Evolutionary conservation across 352 stramenopile species (phyloP).

Genomic region (Globisporangium viniferum): DNA sequence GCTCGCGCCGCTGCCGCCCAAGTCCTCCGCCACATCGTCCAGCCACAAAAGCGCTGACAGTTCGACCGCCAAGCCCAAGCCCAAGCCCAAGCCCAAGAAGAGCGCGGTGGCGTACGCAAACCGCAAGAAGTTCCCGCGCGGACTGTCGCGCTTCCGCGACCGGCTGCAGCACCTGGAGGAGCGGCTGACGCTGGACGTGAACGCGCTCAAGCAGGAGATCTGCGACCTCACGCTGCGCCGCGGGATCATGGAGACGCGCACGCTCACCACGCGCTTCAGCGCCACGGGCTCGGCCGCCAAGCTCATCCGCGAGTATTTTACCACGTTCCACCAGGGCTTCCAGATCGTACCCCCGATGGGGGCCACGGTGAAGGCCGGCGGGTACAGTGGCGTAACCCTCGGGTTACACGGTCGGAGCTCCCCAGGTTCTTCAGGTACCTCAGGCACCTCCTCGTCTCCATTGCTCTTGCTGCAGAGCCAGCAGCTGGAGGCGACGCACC

Average conservation of each 20-base stretch:
- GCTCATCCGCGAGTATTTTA: slow-evolving; percentile 24
- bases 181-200: slow-evolving; percentile 25
- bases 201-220: slow-evolving; percentile 25
- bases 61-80: neutral
- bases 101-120: neutral
- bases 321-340: slow-evolving; percentile 21
- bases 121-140: slow-evolving; percentile 16
- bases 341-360: neutral
- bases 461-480: slow-evolving; percentile 3
- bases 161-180: slow-evolving; percentile 24
- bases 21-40: neutral
- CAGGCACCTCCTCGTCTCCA: neutral
- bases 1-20: neutral
- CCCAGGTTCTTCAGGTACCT: neutral
- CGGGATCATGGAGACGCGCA: slow-evolving; percentile 8
- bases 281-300: slow-evolving; percentile 9
- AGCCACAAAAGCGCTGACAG: neutral
- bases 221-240: slow-evolving; percentile 21
- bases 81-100: neutral
- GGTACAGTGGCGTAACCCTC: neutral
- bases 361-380: neutral
- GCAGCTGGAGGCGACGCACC: slow-evolving; percentile 1
- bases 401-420: neutral
- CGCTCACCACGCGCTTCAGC: slow-evolving; percentile 11
- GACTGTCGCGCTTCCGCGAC: slow-evolving; percentile 21